Base-by-base conservation (phyloP, 768 basidiomycete species). In the Mycena leptocephala region DNA sequence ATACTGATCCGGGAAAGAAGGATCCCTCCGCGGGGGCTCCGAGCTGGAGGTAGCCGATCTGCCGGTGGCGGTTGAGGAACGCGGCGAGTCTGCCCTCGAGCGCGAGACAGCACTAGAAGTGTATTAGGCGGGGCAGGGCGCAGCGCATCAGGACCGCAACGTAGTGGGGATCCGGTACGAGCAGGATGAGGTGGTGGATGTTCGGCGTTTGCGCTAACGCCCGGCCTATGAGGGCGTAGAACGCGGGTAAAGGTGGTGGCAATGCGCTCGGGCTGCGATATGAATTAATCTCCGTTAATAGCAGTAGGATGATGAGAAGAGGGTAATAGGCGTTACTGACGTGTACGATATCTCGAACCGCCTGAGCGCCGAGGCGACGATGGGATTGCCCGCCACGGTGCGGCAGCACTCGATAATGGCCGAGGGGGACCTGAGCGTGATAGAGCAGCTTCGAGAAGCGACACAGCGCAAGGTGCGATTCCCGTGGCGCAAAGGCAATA, bases 51-150 rank as follows among this genome's bases (percentile, higher is more conserved):
- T 83, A 86, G 11, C 63, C 76, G 65, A 88, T 82, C 13, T 76
- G 79, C 3, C 82, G 84, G 70, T 87, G 87, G 33, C 80, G 82
- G 61, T 85, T 84, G 62, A 87, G 79, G 71, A 87, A 87, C 11
- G 76, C n/a, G n/a, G n/a, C n/a, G n/a, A n/a, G n/a, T n/a, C n/a
- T 71, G 32, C 63, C 53, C 2, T 83, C 84, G 56, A 86, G 84
- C 24, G 82, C 79, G 30, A 86, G 82, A 55, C 82, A 80, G 72
- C 85, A 87, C 74, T 86, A 84, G 76, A 88, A 86, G 58, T 84
- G 84, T 28, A 72, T 76, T 20, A 88, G 83, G 0, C 71, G 71
- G 30, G 82, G 84, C 35, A 87, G 82, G 16, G 63, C 58, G 73
- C 72, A 76, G 51, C 74, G 63, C 24, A 73, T 73, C 58, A 84